Conservation (phyloP, 345 rosid species). For the Camelina laxa region DNA sequence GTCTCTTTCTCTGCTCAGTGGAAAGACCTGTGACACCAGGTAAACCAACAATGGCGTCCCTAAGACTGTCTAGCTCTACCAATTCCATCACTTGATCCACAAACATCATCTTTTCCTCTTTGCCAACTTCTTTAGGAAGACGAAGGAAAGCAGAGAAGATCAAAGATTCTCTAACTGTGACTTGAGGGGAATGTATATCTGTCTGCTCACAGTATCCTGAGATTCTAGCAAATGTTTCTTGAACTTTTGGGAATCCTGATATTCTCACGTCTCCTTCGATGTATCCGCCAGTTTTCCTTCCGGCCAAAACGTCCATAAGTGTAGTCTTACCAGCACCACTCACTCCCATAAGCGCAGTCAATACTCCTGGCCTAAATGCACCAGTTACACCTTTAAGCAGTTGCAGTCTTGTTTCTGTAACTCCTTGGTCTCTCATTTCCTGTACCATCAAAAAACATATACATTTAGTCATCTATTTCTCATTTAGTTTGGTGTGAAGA, state of each 20-base stretch:
- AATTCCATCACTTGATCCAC: constrained; percentile 71
- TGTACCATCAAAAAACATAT: constrained; percentile 38
- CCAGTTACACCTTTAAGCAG: constrained; percentile 74
- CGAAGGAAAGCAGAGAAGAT: constrained; percentile 86
- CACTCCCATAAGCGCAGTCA: constrained; percentile 91
- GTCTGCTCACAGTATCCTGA: constrained; percentile 52
- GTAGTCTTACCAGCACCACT: constrained; percentile 98
- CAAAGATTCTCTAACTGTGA: constrained; percentile 75
- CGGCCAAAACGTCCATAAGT: constrained; percentile 91
- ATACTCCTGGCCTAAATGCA: constrained; percentile 85
- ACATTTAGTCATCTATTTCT: neutral
- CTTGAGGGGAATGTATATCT: constrained; percentile 89
- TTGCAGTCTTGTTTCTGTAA: constrained; percentile 66
- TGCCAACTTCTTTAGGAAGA: constrained; percentile 67
- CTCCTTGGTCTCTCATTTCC: constrained; percentile 92
- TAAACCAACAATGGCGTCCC: constrained; percentile 64
- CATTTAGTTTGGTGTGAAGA: constrained; percentile 3
- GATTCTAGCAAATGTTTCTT: constrained; percentile 88
- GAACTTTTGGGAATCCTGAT: constrained; percentile 78
- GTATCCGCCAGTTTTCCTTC: constrained; percentile 88
- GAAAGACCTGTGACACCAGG: constrained; percentile 77
- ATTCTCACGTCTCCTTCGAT: constrained; percentile 82
- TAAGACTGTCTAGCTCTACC: constrained; percentile 61
- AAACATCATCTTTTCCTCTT: constrained; percentile 71
- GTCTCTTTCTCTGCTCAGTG: constrained; percentile 80